Percentiles rank a stretch among this genome's conserved stretches.
Evolutionary conservation across 2,329 filamentous ascomycete genomes (phyloP).

Genomic region (Pseudocercospora pini-densiflorae): DNA sequence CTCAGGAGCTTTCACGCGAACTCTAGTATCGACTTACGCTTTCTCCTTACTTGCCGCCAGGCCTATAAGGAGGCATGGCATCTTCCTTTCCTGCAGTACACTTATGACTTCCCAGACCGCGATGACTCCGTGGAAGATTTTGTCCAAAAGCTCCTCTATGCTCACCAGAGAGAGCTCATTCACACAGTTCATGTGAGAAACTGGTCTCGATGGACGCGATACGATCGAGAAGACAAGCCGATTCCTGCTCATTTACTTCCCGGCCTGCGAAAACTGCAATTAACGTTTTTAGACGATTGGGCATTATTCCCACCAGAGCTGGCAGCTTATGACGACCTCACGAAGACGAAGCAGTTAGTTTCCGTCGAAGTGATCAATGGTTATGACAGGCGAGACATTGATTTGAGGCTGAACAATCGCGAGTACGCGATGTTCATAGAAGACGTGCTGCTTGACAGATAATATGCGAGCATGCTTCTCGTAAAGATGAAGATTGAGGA

Average conservation of each 20-base stretch:
- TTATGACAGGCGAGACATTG: neutral
- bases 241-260: neutral
- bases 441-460: neutral
- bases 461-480: neutral
- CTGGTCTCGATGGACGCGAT: neutral
- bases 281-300: neutral
- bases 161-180: neutral
- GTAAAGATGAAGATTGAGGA: neutral
- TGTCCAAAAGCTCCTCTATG: neutral
- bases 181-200: neutral
- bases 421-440: neutral
- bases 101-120: neutral
- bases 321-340: neutral
- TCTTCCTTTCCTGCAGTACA: conserved; percentile 6
- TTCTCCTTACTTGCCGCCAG: conserved; percentile 3
- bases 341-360: neutral
- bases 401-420: neutral
- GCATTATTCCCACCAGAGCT: neutral
- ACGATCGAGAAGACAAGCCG: neutral
- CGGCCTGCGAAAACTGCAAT: neutral
- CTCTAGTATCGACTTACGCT: neutral
- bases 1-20: neutral
- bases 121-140: neutral
- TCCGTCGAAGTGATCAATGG: conserved; percentile 9
- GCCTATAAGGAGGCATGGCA: conserved; percentile 7